Conservation (phyloP, 2,329 filamentous ascomycete genomes). For the Exophiala sp. region DNA sequence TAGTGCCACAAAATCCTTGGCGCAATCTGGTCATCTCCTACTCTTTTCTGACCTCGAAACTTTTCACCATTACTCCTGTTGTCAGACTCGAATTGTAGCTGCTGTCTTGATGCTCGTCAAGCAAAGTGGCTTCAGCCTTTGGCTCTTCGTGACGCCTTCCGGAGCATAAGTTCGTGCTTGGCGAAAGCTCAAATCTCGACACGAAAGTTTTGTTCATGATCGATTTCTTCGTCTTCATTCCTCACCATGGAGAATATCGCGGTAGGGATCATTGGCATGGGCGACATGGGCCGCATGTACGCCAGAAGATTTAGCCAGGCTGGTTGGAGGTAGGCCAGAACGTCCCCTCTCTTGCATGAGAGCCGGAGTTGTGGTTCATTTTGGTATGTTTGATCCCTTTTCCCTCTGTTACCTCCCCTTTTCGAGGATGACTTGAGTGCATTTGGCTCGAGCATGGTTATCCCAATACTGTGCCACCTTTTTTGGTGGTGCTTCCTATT, state of each 20-base stretch:
- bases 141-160: too few species aligned
- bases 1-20: neutral
- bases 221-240: too few species aligned
- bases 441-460: conserved; percentile 99
- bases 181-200: too few species aligned
- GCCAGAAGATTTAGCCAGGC: conserved; percentile 78
- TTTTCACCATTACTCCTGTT: too few species aligned
- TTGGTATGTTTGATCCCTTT: conserved; percentile 35
- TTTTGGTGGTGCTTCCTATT: conserved; percentile 59
- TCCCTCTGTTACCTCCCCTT: conserved; percentile 10
- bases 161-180: too few species aligned
- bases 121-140: too few species aligned
- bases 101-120: too few species aligned
- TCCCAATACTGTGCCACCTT: conserved; percentile 61
- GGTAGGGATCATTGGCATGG: conserved; percentile 96
- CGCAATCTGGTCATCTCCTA: too few species aligned
- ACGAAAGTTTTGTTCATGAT: too few species aligned
- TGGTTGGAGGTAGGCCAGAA: conserved; percentile 76
- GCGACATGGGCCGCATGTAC: conserved; percentile 99
- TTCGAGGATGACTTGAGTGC: conserved; percentile 99
- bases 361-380: neutral
- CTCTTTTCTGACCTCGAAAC: too few species aligned
- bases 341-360: neutral
- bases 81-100: too few species aligned
- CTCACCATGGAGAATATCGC: conserved; percentile 59